Evolutionary conservation across 2,329 filamentous ascomycete species (phyloP), one percentile per base, ranked within the genome.

Genomic region (Sclerotinia minor): DNA sequence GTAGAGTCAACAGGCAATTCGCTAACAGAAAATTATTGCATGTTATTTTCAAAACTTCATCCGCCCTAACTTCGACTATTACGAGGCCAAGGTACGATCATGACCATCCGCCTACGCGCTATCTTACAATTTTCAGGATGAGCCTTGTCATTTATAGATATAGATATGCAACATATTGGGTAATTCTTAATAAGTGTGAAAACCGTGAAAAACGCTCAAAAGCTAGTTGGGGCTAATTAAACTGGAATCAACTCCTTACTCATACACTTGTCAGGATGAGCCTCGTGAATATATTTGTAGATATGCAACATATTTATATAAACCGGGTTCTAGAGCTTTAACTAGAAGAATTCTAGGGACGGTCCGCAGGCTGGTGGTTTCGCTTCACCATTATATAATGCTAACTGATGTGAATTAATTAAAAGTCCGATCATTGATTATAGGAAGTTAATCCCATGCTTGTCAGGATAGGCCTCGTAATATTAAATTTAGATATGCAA

Each of bases 241-340:
- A 13, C 35, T 13, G n/a, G n/a, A n/a, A n/a, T n/a, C n/a, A 38
- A 38, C 35, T 38, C 13, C 35, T 38, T 38, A 38, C 35, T 38
- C 9, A 38, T 38, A 38, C 35, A 19, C 15, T 29, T 29, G 3
- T 29, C 3, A 53, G 26, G 6, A 7, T 29, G 24, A 4, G 2
- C 50, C 5, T 9, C 5, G 1, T 0, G 11, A 19, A 2, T 3
- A 15, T 1, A 13, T 4, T 29, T 53, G 7, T 4, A 29, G 15
- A 5, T n/a, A 6, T 29, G 15, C 24, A 26, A 29, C 3, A 29
- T 53, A 19, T 29, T 26, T 5, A 21, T 29, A 19, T 19, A 53
- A 19, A 5, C 3, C 7, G 7, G 7, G 1, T 5, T 29, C 17
- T 1, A 29, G 9, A 9, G 26, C 17, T 53, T 19, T 41, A 15